A percentile compares a stretch with the other conserved stretches of the same genome.
These are phyloP conservation scores for Pythium dissotocum DNA, from an alignment of 352 stramenopile species.

Conservation along the genomic window DNA sequence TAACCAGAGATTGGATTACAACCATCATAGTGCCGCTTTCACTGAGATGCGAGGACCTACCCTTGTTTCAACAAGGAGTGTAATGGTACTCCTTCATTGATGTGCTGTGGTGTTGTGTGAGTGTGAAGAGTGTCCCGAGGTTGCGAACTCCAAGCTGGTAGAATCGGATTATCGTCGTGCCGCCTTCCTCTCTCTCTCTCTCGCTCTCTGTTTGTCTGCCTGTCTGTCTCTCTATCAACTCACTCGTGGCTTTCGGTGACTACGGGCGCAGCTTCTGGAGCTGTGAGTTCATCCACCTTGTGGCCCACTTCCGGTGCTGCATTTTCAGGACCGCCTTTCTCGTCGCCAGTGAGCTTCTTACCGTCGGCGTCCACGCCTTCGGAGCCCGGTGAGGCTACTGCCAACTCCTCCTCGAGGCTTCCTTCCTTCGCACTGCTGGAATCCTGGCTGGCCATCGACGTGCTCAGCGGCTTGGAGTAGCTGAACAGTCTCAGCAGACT, in stretches of 20 bases:
- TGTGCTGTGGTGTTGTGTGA: no score
- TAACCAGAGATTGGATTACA: background rate
- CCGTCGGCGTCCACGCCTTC: background rate
- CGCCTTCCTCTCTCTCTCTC: background rate
- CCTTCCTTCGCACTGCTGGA: background rate
- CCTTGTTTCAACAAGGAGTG: no score
- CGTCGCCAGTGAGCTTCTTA: slow-evolving; percentile 13
- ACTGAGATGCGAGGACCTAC: no score
- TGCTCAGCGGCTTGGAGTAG: slow-evolving; percentile 56
- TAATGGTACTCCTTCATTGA: no score
- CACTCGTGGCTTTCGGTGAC: background rate
- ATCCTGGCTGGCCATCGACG: slow-evolving; percentile 7
- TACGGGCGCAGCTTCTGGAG: slow-evolving; percentile 6
- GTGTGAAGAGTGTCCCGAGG: no score
- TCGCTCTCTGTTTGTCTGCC: no score
- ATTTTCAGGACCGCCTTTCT: background rate
- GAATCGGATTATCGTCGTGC: background rate
- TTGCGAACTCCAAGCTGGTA: no score
- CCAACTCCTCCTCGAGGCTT: background rate
- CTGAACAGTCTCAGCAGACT: slow-evolving; percentile 70
- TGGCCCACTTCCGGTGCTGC: background rate
- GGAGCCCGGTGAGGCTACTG: background rate
- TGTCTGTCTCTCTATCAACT: background rate
- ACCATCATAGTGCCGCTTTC: background rate
- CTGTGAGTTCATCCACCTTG: slow-evolving; percentile 25